phyloP scores from a whole-genome alignment of 106 monocot species.

The Allium sativum region DNA sequence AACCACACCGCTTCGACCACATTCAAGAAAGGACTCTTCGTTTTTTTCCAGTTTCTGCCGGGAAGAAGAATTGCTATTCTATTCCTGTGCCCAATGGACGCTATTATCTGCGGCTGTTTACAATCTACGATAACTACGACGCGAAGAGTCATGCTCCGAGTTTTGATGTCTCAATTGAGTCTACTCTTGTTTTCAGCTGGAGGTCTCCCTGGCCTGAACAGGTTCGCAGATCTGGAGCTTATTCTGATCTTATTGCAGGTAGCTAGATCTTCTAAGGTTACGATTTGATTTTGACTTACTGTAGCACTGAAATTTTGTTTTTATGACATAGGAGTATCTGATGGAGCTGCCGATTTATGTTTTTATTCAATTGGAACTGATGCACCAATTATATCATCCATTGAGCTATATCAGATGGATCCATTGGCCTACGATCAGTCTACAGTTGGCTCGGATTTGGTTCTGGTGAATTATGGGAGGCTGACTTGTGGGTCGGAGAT shows the following conservation, averaged over 20 bases:
- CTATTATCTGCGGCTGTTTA: constrained; percentile 87
- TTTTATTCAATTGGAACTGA: constrained; percentile 93
- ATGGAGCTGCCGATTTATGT: constrained; percentile 53
- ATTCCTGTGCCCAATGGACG: constrained; percentile 60
- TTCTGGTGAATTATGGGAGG: constrained; percentile 68
- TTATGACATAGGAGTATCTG: constrained; percentile 8
- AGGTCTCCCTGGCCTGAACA: constrained; percentile 77
- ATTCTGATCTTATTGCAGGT: constrained; percentile 52
- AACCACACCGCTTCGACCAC: constrained; percentile 57
- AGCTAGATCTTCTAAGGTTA: too few relatives aligned
- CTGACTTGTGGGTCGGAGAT: constrained; percentile 35
- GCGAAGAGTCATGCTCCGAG: constrained; percentile 51
- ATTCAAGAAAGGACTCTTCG: constrained; percentile 77
- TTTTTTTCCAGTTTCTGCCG: constrained; percentile 62
- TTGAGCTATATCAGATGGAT: constrained; percentile 49
- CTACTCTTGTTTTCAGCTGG: constrained; percentile 75
- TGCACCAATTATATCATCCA: constrained; percentile 65
- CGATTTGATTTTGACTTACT: too few relatives aligned
- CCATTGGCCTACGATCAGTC: constrained; percentile 45
- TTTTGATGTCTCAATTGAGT: constrained; percentile 84
- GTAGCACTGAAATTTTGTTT: too few relatives aligned
- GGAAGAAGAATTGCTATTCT: constrained; percentile 93
- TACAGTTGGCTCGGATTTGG: constrained; percentile 27
- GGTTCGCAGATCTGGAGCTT: constrained; percentile 55
- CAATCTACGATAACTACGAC: constrained; percentile 98